A percentile compares a stretch with the other conserved stretches of the same genome.
Evolutionary conservation across 768 basidiomycete species (phyloP).

Genomic region (Calocybe gangraenosa): DNA sequence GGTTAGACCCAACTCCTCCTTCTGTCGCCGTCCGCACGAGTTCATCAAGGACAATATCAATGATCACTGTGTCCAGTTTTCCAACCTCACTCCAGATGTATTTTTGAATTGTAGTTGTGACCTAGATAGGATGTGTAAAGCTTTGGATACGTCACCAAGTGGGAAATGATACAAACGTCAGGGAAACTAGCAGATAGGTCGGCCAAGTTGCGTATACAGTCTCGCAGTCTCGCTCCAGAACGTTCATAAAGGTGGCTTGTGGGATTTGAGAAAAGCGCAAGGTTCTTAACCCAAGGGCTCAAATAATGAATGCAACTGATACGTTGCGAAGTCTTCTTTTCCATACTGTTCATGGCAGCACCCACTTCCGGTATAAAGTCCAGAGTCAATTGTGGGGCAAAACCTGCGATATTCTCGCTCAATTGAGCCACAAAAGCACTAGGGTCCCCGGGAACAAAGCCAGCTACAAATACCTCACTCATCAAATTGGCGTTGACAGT

Average conservation of each 20-base stretch:
- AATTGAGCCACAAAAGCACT: constrained; percentile 57
- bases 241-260: constrained; percentile 64
- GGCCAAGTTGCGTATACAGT: constrained; percentile 75
- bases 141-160: background rate
- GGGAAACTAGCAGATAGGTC: constrained; percentile 69
- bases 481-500: background rate
- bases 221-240: constrained; percentile 71
- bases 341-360: constrained; percentile 55
- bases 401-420: constrained; percentile 68
- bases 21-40: constrained; percentile 80
- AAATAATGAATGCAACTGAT: constrained; percentile 78
- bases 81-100: constrained; percentile 77
- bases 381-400: constrained; percentile 78
- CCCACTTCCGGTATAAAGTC: constrained; percentile 89
- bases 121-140: constrained; percentile 32
- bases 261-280: constrained; percentile 67
- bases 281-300: constrained; percentile 85
- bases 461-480: constrained; percentile 37
- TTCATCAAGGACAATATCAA: constrained; percentile 77
- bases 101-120: constrained; percentile 63
- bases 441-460: constrained; percentile 67
- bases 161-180: constrained; percentile 45
- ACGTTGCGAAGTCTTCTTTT: constrained; percentile 42
- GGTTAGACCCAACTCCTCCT: constrained; percentile 68
- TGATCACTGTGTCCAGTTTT: constrained; percentile 58